Evolutionary conservation across 2,329 filamentous ascomycete species (phyloP).

Genomic region (Fusarium denticulatum): DNA sequence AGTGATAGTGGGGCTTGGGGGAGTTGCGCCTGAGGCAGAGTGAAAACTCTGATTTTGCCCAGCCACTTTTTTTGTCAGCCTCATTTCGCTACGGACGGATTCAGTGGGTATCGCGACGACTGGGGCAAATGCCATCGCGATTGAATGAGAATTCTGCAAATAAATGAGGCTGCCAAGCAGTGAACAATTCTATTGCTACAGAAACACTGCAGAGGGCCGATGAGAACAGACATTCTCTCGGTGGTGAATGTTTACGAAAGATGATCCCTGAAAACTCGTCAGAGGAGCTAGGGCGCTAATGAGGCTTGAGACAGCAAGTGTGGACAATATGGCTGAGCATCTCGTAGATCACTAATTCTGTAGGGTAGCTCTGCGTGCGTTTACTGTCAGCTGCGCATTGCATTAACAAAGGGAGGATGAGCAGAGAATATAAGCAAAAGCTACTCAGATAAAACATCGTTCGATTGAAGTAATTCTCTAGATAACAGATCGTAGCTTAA

Average conservation of each 20-base stretch:
- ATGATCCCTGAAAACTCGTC: too few relatives aligned
- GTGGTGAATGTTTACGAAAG: too few relatives aligned
- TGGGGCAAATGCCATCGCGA: not conserved
- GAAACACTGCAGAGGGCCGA: not conserved
- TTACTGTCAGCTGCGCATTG: not conserved
- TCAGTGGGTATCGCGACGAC: not conserved
- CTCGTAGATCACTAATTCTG: too few relatives aligned
- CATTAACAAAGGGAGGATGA: not conserved
- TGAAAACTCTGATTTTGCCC: constrained; percentile 24
- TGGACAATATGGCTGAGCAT: too few relatives aligned
- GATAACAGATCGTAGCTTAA: too few relatives aligned
- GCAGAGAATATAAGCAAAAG: not conserved
- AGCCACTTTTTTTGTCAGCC: constrained; percentile 19
- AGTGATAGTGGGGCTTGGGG: not conserved
- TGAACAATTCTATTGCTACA: not conserved
- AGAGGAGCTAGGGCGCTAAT: not conserved
- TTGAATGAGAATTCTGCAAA: not conserved
- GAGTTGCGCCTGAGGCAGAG: constrained; percentile 7
- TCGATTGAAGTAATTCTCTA: too few relatives aligned
- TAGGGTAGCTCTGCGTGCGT: not conserved
- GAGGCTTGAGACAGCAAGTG: too few relatives aligned
- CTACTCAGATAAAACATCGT: too few relatives aligned
- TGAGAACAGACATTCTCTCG: not conserved
- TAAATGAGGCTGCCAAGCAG: not conserved
- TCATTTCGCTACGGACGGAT: not conserved